Base-by-base conservation (phyloP, 805 yeast genomes). In the Candida vartiovaarae region DNA sequence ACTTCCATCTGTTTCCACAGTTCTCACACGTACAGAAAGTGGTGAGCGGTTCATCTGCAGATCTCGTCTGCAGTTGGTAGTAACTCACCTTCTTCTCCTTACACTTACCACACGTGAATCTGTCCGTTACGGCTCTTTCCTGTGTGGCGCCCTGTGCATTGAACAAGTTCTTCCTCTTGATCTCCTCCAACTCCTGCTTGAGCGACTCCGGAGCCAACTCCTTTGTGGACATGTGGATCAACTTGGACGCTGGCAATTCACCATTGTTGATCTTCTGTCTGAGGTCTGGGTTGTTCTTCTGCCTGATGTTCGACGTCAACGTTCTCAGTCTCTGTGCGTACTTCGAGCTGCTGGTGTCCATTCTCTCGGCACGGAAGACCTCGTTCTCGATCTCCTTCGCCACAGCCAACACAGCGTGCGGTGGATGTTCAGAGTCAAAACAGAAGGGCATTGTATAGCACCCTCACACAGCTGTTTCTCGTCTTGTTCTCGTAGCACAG, bases 1-100 rank as follows among this genome's bases (percentile, higher is more conserved):
- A 93, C 66, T 93, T 93, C 99, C 99, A 93, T 65, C 98, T 78
- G 61, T 93, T 88, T 50, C 98, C 98, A 70, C 99, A 93, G 52
- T 79, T 87, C 59, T 90, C 97, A 70, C 99, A 93, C 4, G 96
- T 90, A 71, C 99, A 93, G 63, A 93, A 93, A 1, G 99, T 93
- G 6, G 99, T 93, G 58, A 93, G 76, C 47, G 99, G 99, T 67
- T 93, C 99, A 78, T 93, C 99, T 20, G 99, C 99, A 45, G 96
- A 86, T 66, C 99, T 76, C 31, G 99, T 93, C 72, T 93, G 99
- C 83, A 93, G 76, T 69, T 93, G 99, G 66, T 90, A 91, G 64
- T 93, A 93, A 55, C 95, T 84, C 35, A 93, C 99, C 71, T 88
- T 89, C 74, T 90, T 89, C 63, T 89, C 91, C 67, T 91, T 93